Evolutionary conservation across 176 grass and related monocot species (phyloP), one percentile per base, ranked within the genome.

Genomic region (Stipa capillata): DNA sequence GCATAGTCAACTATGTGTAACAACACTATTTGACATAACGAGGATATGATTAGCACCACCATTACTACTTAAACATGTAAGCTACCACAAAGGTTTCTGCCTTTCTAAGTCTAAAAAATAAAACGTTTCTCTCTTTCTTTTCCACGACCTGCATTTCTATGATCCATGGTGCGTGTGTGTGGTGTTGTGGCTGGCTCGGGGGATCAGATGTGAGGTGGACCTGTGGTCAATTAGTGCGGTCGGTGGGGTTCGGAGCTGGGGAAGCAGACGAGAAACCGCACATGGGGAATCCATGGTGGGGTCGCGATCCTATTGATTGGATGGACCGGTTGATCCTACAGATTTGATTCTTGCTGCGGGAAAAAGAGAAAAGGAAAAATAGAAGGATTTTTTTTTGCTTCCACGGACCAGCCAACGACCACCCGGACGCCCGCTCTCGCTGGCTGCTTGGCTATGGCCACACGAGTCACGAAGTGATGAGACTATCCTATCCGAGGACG

Each of bases 211-310:
- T 15, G 63, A 29, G 34, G 17, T 41, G 62, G 62, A 53, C 23
- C 24, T 18, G 62, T 23, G 34, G 63, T 55, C 77, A 79, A 79
- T 54, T 20, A 79, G 23, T 69, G 78, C 49, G 78, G 49, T 56
- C 36, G 10, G 78, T 33, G 49, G 63, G 23, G 63, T 8, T 29
- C 34, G 47, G 29, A 23, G 18, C 29, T 10, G 31, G 32, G 23
- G 62, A 69, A 43, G 49, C 17, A 2, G 77, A 68, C 34, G 62
- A 54, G 35, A 69, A 15, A 21, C 17, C 10, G 49, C 77, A 68
- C 77, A 67, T 79, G 77, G 5, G n/a, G 4, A 4, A 14, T 1
- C 27, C 16, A 45, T 15, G 25, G 24, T 23, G 15, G 47, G 29
- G 27, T 29, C 23, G 5, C 18, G 14, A n/a, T 2, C 9, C 14